Base-by-base conservation (phyloP, 2,329 filamentous ascomycete species). In the Claviceps quebecensis region DNA sequence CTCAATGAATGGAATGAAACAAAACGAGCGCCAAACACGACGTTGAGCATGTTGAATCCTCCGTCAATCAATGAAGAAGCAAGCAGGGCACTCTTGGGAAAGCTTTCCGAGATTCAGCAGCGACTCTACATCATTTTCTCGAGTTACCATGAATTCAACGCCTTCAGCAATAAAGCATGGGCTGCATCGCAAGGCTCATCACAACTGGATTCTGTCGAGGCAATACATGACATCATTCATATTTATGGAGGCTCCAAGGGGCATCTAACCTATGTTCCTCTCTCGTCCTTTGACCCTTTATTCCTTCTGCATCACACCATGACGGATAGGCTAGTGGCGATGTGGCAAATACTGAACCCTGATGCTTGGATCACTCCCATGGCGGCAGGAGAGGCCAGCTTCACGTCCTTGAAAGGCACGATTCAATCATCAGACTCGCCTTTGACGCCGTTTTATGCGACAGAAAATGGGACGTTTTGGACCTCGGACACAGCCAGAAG, bases 261-360 rank as follows among this genome's bases (percentile, higher is more conserved):
- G 1, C 84, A 87, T 58, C 84, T 86, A 78, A 78, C 76, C 43
- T 84, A 78, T 63, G 79, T 82, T 36, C 78, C 81, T 17, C 84
- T 84, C 58, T 85, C 86, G 1, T 78, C 84, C 0, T 94, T 87
- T 61, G 87, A 94, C 61, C 87, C 87, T 0, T 69, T 87, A 13
- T 90, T 91, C 66, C 86, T 84, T 67, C 67, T 91, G 8, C 86
- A 91, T 59, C 87, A 91, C 59, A 70, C 73, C 55, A 89, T 86
- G 65, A 76, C 88, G 7, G 87, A 94, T 60, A 78, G 87, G 2
- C 66, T 86, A 29, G 79, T 88, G 55, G 79, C 86, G 36, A 76
- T 94, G 54, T 93, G 86, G 86, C 86, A 93, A 67, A 71, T 75
- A 1, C 65, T 93, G 14, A 77, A 93, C 56, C 84, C 84, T 0